phyloP scores from a whole-genome alignment of 805 yeast genomes.

The Jamesozyma piceae region DNA sequence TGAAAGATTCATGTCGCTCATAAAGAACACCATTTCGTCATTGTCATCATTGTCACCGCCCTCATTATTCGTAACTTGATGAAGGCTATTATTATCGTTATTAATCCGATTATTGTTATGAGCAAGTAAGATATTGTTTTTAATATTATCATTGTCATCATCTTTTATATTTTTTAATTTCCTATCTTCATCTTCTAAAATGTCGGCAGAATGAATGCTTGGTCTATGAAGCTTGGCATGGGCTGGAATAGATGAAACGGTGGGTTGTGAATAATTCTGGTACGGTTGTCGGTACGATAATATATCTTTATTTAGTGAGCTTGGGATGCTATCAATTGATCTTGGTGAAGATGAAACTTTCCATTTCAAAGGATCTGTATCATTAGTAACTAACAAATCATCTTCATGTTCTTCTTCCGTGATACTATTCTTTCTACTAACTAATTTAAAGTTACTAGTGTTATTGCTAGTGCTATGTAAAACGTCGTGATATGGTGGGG shows the following conservation, averaged over 20 bases:
- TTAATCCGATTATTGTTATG: background rate
- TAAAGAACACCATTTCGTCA: constrained; percentile 57
- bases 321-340: constrained; percentile 23
- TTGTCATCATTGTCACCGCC: constrained; percentile 42
- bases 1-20: constrained; percentile 60
- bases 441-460: background rate
- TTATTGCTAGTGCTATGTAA: background rate
- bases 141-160: background rate
- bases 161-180: background rate
- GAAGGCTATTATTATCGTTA: background rate
- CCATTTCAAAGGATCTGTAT: constrained; percentile 1
- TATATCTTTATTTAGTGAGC: constrained; percentile 19
- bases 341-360: constrained; percentile 18
- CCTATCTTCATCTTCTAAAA: constrained; percentile 9
- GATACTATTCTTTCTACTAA: constrained; percentile 6
- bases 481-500: constrained; percentile 6
- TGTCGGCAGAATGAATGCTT: constrained; percentile 13
- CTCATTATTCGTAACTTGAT: constrained; percentile 10
- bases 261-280: constrained; percentile 25
- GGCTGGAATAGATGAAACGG: constrained; percentile 25
- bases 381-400: constrained; percentile 10
- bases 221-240: constrained; percentile 30
- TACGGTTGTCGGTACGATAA: constrained; percentile 22
- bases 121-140: background rate
- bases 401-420: constrained; percentile 11